Evolutionary conservation across 2,329 filamentous ascomycete genomes (phyloP).

Genomic region (Sclerotinia borealis): DNA sequence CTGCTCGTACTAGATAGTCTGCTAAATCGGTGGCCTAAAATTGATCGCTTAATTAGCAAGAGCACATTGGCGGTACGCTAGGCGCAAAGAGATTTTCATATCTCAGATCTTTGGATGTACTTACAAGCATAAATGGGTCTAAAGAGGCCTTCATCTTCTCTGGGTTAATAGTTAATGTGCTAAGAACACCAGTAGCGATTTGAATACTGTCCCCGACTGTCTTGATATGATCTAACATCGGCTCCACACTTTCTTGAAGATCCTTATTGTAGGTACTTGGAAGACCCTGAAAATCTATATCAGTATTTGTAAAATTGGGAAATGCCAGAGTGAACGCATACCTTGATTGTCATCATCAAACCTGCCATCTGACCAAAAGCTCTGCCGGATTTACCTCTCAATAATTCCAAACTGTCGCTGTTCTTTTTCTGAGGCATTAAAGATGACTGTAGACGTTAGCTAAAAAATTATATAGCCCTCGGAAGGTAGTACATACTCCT

Average conservation of each 20-base stretch:
- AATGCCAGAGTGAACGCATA: neutral
- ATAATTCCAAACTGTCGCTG: slow-evolving; percentile 64
- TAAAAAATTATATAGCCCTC: neutral
- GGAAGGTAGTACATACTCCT: slow-evolving; percentile 35
- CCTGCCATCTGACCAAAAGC: slow-evolving; percentile 78
- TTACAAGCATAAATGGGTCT: slow-evolving; percentile 68
- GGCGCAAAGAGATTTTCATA: neutral
- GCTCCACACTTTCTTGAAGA: slow-evolving; percentile 74
- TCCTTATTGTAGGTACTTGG: slow-evolving; percentile 38
- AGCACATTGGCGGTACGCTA: neutral
- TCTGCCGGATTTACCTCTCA: slow-evolving; percentile 71
- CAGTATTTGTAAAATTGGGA: neutral
- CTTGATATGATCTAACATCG: slow-evolving; percentile 79
- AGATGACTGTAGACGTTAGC: slow-evolving; percentile 18
- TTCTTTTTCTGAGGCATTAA: slow-evolving; percentile 65
- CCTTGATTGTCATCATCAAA: slow-evolving; percentile 59
- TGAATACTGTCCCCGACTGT: slow-evolving; percentile 74
- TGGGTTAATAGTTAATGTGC: slow-evolving; percentile 62
- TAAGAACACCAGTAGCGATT: slow-evolving; percentile 75
- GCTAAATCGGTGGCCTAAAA: slow-evolving; percentile 48
- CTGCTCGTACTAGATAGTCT: slow-evolving; percentile 58
- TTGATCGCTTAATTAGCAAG: neutral
- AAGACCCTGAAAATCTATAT: slow-evolving; percentile 48
- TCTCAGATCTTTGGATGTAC: neutral
- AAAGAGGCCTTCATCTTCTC: slow-evolving; percentile 75